These are phyloP conservation scores for Aspergillus panamensis DNA, from an alignment of 495 filamentous ascomycete genomes.

Conservation along the genomic window DNA sequence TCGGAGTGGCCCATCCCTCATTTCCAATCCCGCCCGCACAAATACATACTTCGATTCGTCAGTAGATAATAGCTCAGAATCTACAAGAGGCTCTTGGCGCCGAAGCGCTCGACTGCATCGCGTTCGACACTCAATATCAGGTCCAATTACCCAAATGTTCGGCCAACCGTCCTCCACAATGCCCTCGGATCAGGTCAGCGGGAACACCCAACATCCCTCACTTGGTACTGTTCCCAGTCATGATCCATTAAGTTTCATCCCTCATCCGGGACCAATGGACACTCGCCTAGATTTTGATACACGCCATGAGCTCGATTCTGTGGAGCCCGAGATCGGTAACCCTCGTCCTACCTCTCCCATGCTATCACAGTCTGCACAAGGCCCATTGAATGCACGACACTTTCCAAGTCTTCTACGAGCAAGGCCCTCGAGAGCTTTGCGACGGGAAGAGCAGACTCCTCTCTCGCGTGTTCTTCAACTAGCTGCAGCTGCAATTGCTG, in stretches of 20 bases:
- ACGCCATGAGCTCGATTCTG: constrained; percentile 44
- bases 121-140: constrained; percentile 43
- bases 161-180: constrained; percentile 32
- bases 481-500: constrained; percentile 58
- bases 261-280: constrained; percentile 41
- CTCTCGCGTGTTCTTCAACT: constrained; percentile 56
- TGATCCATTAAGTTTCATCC: constrained; percentile 27
- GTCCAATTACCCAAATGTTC: constrained; percentile 46
- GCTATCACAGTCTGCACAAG: constrained; percentile 28
- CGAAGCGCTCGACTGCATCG: constrained; percentile 42
- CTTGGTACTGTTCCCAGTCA: constrained; percentile 20
- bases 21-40: constrained; percentile 25
- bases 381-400: constrained; percentile 31
- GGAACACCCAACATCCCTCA: constrained; percentile 23
- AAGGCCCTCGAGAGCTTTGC: constrained; percentile 46
- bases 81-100: constrained; percentile 42
- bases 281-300: constrained; percentile 41
- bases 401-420: constrained; percentile 45
- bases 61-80: constrained; percentile 27
- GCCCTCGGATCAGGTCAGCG: constrained; percentile 13
- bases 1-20: constrained; percentile 30
- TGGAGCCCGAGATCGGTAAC: constrained; percentile 32
- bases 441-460: constrained; percentile 56
- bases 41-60: constrained; percentile 26
- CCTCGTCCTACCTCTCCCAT: constrained; percentile 26